phyloP scores from a whole-genome alignment of 2,329 filamentous ascomycete species.

The Helotiales sp. region DNA sequence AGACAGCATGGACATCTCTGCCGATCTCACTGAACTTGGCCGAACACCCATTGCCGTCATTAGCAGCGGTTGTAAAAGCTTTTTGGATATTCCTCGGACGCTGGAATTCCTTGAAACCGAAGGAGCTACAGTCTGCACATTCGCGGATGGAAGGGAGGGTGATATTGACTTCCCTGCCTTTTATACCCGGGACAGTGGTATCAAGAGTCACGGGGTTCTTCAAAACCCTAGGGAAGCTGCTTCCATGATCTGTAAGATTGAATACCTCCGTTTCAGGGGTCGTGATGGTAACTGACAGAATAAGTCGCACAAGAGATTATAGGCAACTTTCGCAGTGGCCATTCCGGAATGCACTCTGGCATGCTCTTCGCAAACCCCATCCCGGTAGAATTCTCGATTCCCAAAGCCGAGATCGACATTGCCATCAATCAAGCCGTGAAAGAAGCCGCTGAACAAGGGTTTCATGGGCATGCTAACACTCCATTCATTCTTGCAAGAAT shows the following conservation, averaged over 20 bases:
- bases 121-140: slow-evolving; percentile 84
- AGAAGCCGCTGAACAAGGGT: slow-evolving; percentile 57
- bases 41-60: slow-evolving; percentile 87
- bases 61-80: slow-evolving; percentile 92
- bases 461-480: slow-evolving; percentile 69
- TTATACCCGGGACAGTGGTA: slow-evolving; percentile 86
- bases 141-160: slow-evolving; percentile 77
- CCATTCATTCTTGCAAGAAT: slow-evolving; percentile 72
- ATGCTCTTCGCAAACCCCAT: slow-evolving; percentile 87
- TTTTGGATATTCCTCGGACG: slow-evolving; percentile 88
- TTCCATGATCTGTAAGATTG: slow-evolving; percentile 72
- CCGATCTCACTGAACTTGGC: slow-evolving; percentile 92
- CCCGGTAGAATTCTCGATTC: slow-evolving; percentile 62
- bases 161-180: slow-evolving; percentile 89
- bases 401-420: slow-evolving; percentile 61
- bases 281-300: slow-evolving; percentile 16
- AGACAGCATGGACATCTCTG: slow-evolving; percentile 88
- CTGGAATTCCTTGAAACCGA: slow-evolving; percentile 77
- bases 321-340: neutral
- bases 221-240: slow-evolving; percentile 81
- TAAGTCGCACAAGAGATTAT: slow-evolving; percentile 59
- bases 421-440: slow-evolving; percentile 61
- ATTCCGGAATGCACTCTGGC: slow-evolving; percentile 75
- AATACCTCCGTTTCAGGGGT: neutral
- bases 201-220: slow-evolving; percentile 77